Evolutionary conservation across 305 asterid species (phyloP).

Genomic region (Solanum hybrid): DNA sequence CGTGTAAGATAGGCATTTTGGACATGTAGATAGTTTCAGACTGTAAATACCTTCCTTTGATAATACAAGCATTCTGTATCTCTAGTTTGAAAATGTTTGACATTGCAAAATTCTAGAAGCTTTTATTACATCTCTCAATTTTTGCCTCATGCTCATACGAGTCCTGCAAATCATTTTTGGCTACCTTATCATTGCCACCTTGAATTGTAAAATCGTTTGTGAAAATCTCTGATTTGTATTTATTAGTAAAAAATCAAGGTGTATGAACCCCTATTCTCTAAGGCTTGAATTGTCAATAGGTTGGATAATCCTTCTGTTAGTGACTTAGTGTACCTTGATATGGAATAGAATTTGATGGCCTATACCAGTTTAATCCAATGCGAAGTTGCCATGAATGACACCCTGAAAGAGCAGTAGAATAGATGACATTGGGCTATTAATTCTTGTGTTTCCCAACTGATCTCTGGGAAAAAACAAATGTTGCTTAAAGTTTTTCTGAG

Average conservation of each 20-base stretch:
- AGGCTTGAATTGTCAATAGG: background rate
- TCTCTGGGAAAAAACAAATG: background rate
- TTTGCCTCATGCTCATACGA: background rate
- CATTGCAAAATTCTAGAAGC: background rate
- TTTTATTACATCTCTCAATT: background rate
- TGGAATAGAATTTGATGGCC: background rate
- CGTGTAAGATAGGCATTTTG: background rate
- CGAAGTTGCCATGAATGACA: background rate
- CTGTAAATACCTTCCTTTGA: background rate
- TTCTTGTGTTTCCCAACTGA: background rate
- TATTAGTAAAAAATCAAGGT: background rate
- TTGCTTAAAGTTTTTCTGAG: background rate
- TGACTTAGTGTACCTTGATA: background rate
- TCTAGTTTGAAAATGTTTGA: background rate
- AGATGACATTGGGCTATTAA: background rate
- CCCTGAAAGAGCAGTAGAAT: background rate
- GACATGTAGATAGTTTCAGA: background rate
- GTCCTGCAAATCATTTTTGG: conserved; percentile 2
- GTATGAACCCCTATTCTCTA: background rate
- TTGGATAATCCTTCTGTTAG: background rate
- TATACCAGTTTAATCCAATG: background rate
- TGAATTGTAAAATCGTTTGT: background rate
- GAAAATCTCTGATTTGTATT: background rate
- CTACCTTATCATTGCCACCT: background rate
- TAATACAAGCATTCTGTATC: background rate